Evolutionary conservation across 202 grass and related monocot species (phyloP).

Genomic region (Schoenoplectus tabernaemontani): DNA sequence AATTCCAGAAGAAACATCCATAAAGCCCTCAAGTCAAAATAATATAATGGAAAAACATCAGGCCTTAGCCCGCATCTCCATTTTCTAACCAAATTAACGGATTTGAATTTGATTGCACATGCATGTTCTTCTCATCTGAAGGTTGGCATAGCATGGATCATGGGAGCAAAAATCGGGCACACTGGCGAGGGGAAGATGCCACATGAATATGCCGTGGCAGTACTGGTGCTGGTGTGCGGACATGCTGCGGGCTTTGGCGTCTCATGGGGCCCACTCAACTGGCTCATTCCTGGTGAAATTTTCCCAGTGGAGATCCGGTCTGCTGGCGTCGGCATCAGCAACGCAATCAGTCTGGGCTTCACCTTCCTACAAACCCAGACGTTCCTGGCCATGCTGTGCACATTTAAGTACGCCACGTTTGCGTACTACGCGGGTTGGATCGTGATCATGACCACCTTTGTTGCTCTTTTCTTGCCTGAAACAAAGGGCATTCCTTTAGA

Average conservation of each 20-base stretch:
- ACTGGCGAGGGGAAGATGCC: slow-evolving; percentile 15
- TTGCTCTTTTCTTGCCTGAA: slow-evolving; percentile 51
- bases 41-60: neutral
- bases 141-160: slow-evolving; percentile 55
- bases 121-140: neutral
- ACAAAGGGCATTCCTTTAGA: slow-evolving; percentile 60
- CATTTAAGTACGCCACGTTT: slow-evolving; percentile 49
- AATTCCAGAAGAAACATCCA: too few species aligned
- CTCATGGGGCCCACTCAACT: slow-evolving; percentile 66
- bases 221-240: slow-evolving; percentile 42
- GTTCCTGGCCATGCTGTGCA: slow-evolving; percentile 56
- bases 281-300: slow-evolving; percentile 64
- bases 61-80: neutral
- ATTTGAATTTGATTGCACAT: neutral
- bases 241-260: slow-evolving; percentile 39
- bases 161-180: slow-evolving; percentile 39
- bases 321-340: slow-evolving; percentile 46
- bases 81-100: neutral
- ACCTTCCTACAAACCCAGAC: slow-evolving; percentile 55
- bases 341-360: slow-evolving; percentile 43
- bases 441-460: slow-evolving; percentile 44
- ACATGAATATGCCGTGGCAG: slow-evolving; percentile 25
- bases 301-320: slow-evolving; percentile 71
- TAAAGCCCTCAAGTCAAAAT: neutral
- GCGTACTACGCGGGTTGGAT: slow-evolving; percentile 51